phyloP scores from a whole-genome alignment of 2,329 filamentous ascomycete genomes.

The Tympanopsis confertula region DNA sequence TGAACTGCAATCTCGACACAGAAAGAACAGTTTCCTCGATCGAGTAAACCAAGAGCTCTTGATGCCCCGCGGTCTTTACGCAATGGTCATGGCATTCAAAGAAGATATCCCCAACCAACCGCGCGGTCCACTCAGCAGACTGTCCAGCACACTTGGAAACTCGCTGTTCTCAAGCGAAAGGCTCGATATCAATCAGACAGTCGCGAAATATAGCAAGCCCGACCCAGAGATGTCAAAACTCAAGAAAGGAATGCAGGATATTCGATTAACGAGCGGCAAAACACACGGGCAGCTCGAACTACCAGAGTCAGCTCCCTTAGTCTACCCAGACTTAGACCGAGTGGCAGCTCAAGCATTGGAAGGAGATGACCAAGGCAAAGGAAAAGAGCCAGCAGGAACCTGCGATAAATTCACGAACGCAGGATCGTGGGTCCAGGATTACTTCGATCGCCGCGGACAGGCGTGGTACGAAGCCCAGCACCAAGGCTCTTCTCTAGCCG shows the following conservation, averaged over 20 bases:
- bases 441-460: slow-evolving; percentile 34
- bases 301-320: slow-evolving; percentile 22
- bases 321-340: slow-evolving; percentile 22
- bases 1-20: slow-evolving; percentile 13
- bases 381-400: not conserved
- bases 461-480: slow-evolving; percentile 23
- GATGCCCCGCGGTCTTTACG: slow-evolving; percentile 16
- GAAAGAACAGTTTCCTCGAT: slow-evolving; percentile 14
- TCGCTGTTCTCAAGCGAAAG: slow-evolving; percentile 6
- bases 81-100: slow-evolving; percentile 17
- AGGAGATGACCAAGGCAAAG: slow-evolving; percentile 12
- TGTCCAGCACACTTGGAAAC: too few relatives aligned
- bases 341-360: slow-evolving; percentile 10
- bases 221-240: slow-evolving; percentile 7
- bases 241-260: slow-evolving; percentile 15
- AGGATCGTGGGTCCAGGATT: slow-evolving; percentile 27
- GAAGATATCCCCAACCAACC: slow-evolving; percentile 8
- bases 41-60: slow-evolving; percentile 14
- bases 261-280: slow-evolving; percentile 19
- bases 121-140: too few relatives aligned
- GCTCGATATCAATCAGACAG: slow-evolving; percentile 20
- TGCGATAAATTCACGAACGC: slow-evolving; percentile 14
- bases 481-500: slow-evolving; percentile 23
- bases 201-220: slow-evolving; percentile 16
- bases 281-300: slow-evolving; percentile 24